phyloP scores from a whole-genome alignment of 2,329 filamentous ascomycete species.

The Chaetomiaceae sp. region DNA sequence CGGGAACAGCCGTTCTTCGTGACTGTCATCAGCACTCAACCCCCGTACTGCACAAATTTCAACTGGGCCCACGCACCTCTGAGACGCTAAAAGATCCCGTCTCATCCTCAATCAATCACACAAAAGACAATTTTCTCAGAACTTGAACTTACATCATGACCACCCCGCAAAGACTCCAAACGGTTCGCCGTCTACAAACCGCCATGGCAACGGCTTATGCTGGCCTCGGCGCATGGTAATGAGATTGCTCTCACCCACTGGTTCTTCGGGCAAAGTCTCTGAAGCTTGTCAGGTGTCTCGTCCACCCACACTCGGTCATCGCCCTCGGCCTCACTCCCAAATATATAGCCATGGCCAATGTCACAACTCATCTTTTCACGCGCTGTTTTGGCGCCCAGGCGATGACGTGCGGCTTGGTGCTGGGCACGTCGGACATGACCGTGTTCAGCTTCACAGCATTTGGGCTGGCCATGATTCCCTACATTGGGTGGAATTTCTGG shows the following conservation, averaged over 20 bases:
- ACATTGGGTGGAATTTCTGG: constrained; percentile 22
- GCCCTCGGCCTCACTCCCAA: constrained; percentile 19
- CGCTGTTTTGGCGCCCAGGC: constrained; percentile 25
- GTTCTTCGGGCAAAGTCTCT: not conserved
- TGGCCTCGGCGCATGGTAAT: constrained; percentile 22
- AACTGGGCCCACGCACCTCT: not conserved
- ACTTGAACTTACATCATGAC: constrained; percentile 6
- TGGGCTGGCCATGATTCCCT: constrained; percentile 24
- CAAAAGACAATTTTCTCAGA: not conserved
- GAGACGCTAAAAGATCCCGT: not conserved
- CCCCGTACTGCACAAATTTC: too few species aligned
- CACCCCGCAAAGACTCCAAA: constrained; percentile 20
- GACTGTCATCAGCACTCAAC: too few species aligned
- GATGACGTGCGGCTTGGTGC: constrained; percentile 22
- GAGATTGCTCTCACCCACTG: not conserved
- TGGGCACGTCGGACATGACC: constrained; percentile 23
- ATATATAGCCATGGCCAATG: constrained; percentile 17
- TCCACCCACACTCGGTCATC: constrained; percentile 22
- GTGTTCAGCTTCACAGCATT: constrained; percentile 22
- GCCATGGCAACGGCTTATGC: constrained; percentile 21
- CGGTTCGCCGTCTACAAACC: constrained; percentile 21
- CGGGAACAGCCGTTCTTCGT: too few species aligned
- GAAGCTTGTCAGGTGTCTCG: constrained; percentile 14
- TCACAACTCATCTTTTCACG: constrained; percentile 17
- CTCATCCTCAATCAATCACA: too few species aligned